phyloP scores from a whole-genome alignment of 2,329 filamentous ascomycete genomes.

The Cryphonectria radicalis region DNA sequence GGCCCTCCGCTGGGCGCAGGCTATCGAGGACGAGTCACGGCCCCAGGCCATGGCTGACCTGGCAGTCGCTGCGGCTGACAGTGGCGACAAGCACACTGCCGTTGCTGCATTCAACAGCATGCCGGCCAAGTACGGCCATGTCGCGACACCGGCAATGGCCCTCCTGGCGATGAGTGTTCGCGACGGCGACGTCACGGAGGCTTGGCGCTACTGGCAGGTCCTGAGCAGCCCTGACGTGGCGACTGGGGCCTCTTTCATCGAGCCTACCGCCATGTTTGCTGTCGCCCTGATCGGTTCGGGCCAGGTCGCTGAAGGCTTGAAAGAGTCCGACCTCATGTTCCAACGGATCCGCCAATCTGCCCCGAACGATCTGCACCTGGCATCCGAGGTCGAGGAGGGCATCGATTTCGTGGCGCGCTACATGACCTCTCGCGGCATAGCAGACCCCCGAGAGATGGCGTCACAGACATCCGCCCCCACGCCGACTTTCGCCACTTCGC shows the following conservation, averaged over 20 bases:
- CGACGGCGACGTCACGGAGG: constrained; percentile 75
- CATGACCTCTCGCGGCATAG: constrained; percentile 60
- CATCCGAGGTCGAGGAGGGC: constrained; percentile 86
- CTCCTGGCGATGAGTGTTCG: constrained; percentile 87
- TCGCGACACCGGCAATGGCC: constrained; percentile 70
- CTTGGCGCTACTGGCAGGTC: constrained; percentile 79
- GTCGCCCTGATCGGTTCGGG: constrained; percentile 86
- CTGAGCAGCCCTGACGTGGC: constrained; percentile 66
- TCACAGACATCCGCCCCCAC: constrained; percentile 50
- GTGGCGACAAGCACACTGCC: constrained; percentile 71
- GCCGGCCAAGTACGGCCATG: constrained; percentile 51
- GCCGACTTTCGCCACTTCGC: constrained; percentile 55
- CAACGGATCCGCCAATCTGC: constrained; percentile 72
- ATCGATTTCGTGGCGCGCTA: constrained; percentile 69
- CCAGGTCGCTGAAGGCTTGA: constrained; percentile 79
- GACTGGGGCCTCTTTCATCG: constrained; percentile 71
- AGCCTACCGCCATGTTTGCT: constrained; percentile 88
- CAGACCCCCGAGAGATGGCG: constrained; percentile 58
- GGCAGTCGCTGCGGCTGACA: constrained; percentile 79
- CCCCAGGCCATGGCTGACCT: constrained; percentile 72
- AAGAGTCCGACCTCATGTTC: constrained; percentile 85
- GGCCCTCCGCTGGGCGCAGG: constrained; percentile 74
- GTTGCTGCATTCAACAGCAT: constrained; percentile 67
- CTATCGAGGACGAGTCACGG: constrained; percentile 62
- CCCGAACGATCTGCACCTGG: constrained; percentile 58